Conservation (phyloP, 495 filamentous ascomycete species). For the Haplographium delicatum region DNA sequence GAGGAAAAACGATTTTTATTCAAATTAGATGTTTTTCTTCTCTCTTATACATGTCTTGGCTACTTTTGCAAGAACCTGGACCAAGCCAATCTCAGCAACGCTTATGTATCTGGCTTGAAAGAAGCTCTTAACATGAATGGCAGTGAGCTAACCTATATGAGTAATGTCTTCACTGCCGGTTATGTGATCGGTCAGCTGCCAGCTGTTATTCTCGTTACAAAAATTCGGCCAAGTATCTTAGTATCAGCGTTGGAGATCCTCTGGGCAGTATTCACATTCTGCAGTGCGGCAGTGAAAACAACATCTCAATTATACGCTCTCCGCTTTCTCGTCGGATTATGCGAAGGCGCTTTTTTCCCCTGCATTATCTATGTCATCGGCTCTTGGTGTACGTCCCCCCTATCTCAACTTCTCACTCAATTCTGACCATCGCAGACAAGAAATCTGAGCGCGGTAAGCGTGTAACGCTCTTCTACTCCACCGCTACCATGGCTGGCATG, state of each 20-base stretch:
- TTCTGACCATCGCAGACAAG: slow-evolving; percentile 1
- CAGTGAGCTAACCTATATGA: slow-evolving; percentile 46
- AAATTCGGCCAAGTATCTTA: slow-evolving; percentile 52
- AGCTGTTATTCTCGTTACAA: slow-evolving; percentile 53
- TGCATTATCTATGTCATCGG: slow-evolving; percentile 46
- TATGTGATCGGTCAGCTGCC: slow-evolving; percentile 56
- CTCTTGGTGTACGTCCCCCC: slow-evolving; percentile 36
- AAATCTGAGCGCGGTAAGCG: slow-evolving; percentile 32
- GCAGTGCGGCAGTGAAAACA: slow-evolving; percentile 40
- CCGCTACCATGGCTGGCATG: slow-evolving; percentile 31
- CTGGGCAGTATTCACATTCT: slow-evolving; percentile 51
- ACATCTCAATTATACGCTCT: slow-evolving; percentile 49
- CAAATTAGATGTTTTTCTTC: slow-evolving; percentile 51
- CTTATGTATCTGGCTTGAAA: slow-evolving; percentile 54
- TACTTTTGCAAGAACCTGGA: slow-evolving; percentile 59
- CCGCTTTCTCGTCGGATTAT: slow-evolving; percentile 49
- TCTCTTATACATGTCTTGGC: slow-evolving; percentile 48
- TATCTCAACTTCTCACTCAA: neutral
- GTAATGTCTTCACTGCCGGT: slow-evolving; percentile 56
- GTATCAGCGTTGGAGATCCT: slow-evolving; percentile 51
- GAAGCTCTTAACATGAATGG: slow-evolving; percentile 54
- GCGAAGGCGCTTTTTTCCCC: slow-evolving; percentile 26
- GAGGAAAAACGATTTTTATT: slow-evolving; percentile 55
- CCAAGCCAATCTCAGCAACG: slow-evolving; percentile 53
- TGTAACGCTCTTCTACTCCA: slow-evolving; percentile 30